A percentile compares a stretch with the other conserved stretches of the same genome.
Conservation (phyloP, 228 moss, liverwort and hornwort species). For the Sphagnum fallax region DNA sequence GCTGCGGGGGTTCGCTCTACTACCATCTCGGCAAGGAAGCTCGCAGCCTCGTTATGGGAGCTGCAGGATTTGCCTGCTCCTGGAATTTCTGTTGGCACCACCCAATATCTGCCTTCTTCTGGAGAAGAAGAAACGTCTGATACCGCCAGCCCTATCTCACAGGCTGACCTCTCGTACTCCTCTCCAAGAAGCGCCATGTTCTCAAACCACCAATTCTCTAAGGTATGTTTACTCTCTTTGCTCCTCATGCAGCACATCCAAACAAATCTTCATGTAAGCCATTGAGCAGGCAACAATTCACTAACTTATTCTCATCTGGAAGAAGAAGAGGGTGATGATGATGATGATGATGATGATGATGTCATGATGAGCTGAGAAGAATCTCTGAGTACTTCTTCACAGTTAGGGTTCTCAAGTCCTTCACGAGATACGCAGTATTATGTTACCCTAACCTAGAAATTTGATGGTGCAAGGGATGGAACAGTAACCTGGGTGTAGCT, state of each 20-base stretch:
- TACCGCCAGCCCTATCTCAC: constrained; percentile 28
- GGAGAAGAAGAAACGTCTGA: constrained; percentile 39
- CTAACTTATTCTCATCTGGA: neutral
- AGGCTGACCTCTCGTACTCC: constrained; percentile 34
- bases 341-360: no score
- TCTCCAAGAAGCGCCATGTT: constrained; percentile 50
- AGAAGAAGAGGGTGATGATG: neutral
- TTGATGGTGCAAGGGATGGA: no score
- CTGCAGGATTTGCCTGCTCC: constrained; percentile 69
- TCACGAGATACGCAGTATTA: neutral
- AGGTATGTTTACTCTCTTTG: constrained; percentile 18
- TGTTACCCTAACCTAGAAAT: neutral
- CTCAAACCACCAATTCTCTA: constrained; percentile 39
- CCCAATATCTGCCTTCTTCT: constrained; percentile 51
- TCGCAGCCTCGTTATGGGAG: constrained; percentile 93
- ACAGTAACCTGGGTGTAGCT: no score
- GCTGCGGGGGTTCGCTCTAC: constrained; percentile 40
- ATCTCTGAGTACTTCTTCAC: no score
- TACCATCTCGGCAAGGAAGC: constrained; percentile 84
- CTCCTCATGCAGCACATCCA: neutral
- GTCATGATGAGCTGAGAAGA: no score
- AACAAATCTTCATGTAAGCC: neutral
- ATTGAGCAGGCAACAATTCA: neutral
- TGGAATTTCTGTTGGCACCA: no score
- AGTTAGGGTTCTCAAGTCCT: neutral